These are phyloP conservation scores for Syzygium grande DNA, from an alignment of 345 rosid genomes.

Conservation along the genomic window DNA sequence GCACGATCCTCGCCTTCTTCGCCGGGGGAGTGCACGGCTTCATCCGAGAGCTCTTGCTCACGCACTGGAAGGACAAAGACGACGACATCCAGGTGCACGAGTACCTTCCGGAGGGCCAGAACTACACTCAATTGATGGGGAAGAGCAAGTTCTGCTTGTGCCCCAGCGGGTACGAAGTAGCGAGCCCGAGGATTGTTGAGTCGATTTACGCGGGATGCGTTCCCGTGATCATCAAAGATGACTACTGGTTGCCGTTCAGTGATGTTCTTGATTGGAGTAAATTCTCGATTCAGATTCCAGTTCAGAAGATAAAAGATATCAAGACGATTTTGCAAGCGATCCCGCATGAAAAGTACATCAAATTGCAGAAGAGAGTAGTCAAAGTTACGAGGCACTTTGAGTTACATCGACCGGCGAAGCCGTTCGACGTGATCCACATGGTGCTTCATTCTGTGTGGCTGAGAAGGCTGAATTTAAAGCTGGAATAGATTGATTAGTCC, in stretches of 20 bases:
- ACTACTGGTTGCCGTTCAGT: not conserved
- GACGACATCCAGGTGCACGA: slow-evolving; percentile 40
- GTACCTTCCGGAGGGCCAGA: slow-evolving; percentile 7
- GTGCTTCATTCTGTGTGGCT: slow-evolving; percentile 60
- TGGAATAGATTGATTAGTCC: not conserved
- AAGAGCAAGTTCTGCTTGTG: slow-evolving; percentile 40
- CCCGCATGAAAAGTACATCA: slow-evolving; percentile 22
- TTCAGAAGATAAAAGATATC: not conserved
- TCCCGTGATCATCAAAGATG: not conserved
- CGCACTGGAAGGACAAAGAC: slow-evolving; percentile 65
- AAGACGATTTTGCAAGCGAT: slow-evolving; percentile 38
- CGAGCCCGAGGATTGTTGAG: not conserved
- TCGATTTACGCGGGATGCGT: not conserved
- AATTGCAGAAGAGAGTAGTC: slow-evolving; percentile 27
- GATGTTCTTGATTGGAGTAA: not conserved
- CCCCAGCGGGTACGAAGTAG: not conserved
- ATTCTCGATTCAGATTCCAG: not conserved
- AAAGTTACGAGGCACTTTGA: slow-evolving; percentile 35
- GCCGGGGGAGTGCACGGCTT: slow-evolving; percentile 61
- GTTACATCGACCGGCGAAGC: slow-evolving; percentile 41
- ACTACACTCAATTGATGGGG: slow-evolving; percentile 33
- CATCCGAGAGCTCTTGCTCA: slow-evolving; percentile 31
- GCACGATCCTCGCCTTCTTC: slow-evolving; percentile 53
- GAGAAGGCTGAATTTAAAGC: slow-evolving; percentile 40
- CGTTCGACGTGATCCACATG: slow-evolving; percentile 47